These are phyloP conservation scores for Hamigera avellanea DNA, from an alignment of 495 filamentous ascomycete genomes.

Conservation along the genomic window DNA sequence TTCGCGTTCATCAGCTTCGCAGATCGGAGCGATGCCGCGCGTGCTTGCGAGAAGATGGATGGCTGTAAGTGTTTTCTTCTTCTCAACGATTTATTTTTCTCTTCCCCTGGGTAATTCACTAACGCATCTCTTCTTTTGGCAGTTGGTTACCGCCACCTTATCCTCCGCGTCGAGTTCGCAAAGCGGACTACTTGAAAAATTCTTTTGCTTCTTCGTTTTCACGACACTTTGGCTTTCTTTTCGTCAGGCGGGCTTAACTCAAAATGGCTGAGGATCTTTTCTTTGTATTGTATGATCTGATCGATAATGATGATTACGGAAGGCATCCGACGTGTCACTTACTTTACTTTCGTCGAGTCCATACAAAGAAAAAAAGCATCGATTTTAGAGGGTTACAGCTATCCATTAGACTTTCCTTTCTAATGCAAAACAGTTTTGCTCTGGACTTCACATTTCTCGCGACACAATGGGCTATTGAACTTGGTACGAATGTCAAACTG, in stretches of 20 bases:
- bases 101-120: slow-evolving; percentile 6
- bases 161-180: slow-evolving; percentile 83
- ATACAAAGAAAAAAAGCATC: slow-evolving; percentile 17
- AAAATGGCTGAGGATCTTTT: slow-evolving; percentile 23
- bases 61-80: slow-evolving; percentile 64
- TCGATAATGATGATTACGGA: slow-evolving; percentile 34
- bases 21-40: slow-evolving; percentile 76
- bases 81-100: slow-evolving; percentile 1
- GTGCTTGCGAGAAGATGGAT: slow-evolving; percentile 95
- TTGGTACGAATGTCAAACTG: no score
- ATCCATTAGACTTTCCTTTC: neutral
- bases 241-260: slow-evolving; percentile 24
- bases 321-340: slow-evolving; percentile 27
- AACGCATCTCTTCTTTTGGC: slow-evolving; percentile 11
- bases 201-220: slow-evolving; percentile 11
- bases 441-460: no score
- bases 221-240: slow-evolving; percentile 17
- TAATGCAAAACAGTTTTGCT: no score
- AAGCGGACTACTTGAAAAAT: slow-evolving; percentile 57
- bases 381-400: neutral
- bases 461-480: no score
- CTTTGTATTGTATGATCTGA: slow-evolving; percentile 34
- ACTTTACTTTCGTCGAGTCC: slow-evolving; percentile 13
- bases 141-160: slow-evolving; percentile 83
- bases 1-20: slow-evolving; percentile 97